phyloP scores from a whole-genome alignment of 2,329 filamentous ascomycete genomes.

The Lasiodiplodia theobromae region DNA sequence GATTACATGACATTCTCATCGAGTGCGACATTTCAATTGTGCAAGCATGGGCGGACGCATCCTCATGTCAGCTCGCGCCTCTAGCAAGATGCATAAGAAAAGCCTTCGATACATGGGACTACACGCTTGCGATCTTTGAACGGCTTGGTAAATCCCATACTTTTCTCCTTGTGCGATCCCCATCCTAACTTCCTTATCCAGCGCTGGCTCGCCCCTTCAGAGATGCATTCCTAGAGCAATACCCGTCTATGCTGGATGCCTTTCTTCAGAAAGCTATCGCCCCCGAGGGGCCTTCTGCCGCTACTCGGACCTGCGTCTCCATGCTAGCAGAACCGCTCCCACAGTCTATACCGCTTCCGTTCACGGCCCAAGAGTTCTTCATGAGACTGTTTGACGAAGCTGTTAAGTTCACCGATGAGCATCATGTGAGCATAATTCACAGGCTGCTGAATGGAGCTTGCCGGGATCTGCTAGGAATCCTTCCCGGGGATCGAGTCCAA shows the following conservation, averaged over 20 bases:
- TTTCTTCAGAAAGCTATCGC: constrained; percentile 43
- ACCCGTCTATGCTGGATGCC: constrained; percentile 42
- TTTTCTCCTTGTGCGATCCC: too few relatives aligned
- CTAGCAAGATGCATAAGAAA: constrained; percentile 53
- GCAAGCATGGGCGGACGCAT: constrained; percentile 53
- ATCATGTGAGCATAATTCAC: constrained; percentile 40
- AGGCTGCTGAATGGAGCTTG: constrained; percentile 47
- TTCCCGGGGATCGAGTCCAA: constrained; percentile 34
- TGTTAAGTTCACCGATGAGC: constrained; percentile 35
- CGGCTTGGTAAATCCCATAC: constrained; percentile 51
- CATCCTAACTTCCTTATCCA: constrained; percentile 2
- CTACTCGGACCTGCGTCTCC: constrained; percentile 37
- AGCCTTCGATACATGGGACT: constrained; percentile 59
- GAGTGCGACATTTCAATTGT: constrained; percentile 47
- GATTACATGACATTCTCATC: constrained; percentile 45
- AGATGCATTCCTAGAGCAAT: constrained; percentile 39
- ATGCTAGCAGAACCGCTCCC: constrained; percentile 45
- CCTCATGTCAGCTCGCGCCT: constrained; percentile 51
- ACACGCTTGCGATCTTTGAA: constrained; percentile 59
- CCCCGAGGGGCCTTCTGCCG: constrained; percentile 30
- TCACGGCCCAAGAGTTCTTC: constrained; percentile 45
- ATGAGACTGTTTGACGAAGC: constrained; percentile 42
- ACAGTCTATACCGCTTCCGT: constrained; percentile 40
- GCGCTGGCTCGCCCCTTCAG: constrained; percentile 35
- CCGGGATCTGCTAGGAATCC: constrained; percentile 37